Base-by-base conservation (phyloP, 2,329 filamentous ascomycete species). In the Thelonectria olida region DNA sequence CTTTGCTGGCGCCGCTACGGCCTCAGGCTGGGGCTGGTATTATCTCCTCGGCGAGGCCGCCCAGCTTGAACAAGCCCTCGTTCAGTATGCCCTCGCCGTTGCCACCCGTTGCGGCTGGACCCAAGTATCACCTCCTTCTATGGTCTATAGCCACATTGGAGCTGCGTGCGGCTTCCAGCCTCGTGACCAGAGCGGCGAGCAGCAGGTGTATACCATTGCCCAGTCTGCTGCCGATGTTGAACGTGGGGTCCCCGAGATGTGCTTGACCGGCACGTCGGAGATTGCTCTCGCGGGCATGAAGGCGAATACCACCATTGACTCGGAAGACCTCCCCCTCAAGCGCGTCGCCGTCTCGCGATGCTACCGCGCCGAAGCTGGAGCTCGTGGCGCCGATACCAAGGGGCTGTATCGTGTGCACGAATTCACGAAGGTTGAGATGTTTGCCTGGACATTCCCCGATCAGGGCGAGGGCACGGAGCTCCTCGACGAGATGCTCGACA, bases 401-500 rank as follows among this genome's bases (percentile, higher is more conserved):
- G 96, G 96, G 5, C 81, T 99, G 2, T 99, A 98, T 79, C 90
- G 96, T 25, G 96, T 99, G 4, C 96, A 99, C 78, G 96, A 99
- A 78, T 99, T 99, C 79, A 97, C 93, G 25, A 99, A 99, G 76
- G 95, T 99, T 0, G 96, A 99, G 78, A 89, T 99, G 83, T 98
- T 99, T 75, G 93, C 91, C 0, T 99, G 96, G 96, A 91, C 92
- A 5, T 71, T 84, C 27, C 88, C 92, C 2, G 83, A 87, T 54
- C 58, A 71, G 2, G 74, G 72, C 28, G 73, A 76, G 39, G 81
- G 88, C 0, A 80, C 84, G 7, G 80, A 84, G 0, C 70, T 95
- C 12, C 97, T 97, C 75, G 82, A 92, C 51, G 93, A 97, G 77
- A 93, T 99, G 83, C 81, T 97, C 52, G 85, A 88, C 62, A 90